Conservation (phyloP, 345 rosid species). For the Turnera subulata region DNA sequence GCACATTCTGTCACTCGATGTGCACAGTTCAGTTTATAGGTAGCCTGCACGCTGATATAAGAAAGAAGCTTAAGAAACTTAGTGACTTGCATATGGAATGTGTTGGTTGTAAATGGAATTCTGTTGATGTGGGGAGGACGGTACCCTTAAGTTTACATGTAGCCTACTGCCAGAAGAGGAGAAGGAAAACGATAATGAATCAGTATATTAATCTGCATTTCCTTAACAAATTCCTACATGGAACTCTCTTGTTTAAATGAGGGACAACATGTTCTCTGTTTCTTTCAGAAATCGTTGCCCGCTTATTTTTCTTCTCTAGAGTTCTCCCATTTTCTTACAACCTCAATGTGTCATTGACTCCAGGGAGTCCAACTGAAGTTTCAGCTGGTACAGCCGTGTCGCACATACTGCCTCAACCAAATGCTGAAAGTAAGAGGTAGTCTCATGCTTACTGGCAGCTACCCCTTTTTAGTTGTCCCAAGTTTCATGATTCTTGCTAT, state of each 20-base stretch:
- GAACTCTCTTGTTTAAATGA: too few species aligned
- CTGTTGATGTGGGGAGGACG: too few species aligned
- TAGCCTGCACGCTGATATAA: too few species aligned
- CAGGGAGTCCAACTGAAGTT: slow-evolving; percentile 55
- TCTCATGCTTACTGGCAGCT: slow-evolving; percentile 1
- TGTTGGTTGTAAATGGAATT: too few species aligned
- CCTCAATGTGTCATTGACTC: background rate
- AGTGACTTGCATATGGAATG: too few species aligned
- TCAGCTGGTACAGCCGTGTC: slow-evolving; percentile 51
- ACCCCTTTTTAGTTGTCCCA: background rate
- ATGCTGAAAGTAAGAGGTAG: slow-evolving; percentile 85
- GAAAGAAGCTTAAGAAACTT: too few species aligned
- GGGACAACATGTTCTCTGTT: background rate
- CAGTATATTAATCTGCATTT: too few species aligned
- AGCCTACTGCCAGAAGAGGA: too few species aligned
- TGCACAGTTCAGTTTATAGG: background rate
- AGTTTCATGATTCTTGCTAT: background rate
- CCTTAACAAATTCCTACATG: too few species aligned
- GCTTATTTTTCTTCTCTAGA: background rate
- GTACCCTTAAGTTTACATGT: too few species aligned
- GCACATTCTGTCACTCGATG: background rate
- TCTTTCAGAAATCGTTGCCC: background rate
- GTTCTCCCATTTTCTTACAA: background rate
- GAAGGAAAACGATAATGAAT: too few species aligned
- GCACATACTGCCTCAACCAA: slow-evolving; percentile 61